Evolutionary conservation across 306 rosid genomes (phyloP), one percentile per base, ranked within the genome.

Genomic region (Calophaca sinica): DNA sequence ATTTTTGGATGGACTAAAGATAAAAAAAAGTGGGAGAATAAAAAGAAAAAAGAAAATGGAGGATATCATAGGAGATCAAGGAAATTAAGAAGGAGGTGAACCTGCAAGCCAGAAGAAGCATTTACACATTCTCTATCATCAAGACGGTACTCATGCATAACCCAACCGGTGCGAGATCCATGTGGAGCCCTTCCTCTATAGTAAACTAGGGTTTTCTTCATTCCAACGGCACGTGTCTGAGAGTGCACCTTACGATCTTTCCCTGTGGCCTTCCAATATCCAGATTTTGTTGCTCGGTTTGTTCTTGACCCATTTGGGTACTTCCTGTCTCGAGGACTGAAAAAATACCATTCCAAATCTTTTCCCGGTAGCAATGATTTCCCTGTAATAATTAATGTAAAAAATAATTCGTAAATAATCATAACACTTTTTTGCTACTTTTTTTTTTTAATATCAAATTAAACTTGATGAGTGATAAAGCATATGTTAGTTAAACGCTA

Each of bases 251-350:
- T 94, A 2, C 99, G 75, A 39, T 94, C 99, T 63, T 94, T 94
- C 3, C 99, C 99, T 0, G 99, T 94, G 32, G 99, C 98, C 58
- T 94, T 94, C 99, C 99, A 94, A 15, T 94, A 94, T 33, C 98
- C 99, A 0, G 89, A 87, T 81, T 94, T 92, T 0, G 99, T 94
- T 67, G 99, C 99, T 26, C 99, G 81, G 36, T 94, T 94, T 0
- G 99, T 94, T 80, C 99, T 92, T 53, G 99, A 94, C 26, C 99
- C 99, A 6, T 94, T 94, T 3, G 99, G 99, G 38, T 94, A 94
- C 83, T 94, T 94, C 14, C 98, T 84, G 36, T 94, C 98, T 5
- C 98, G 62, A 39, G 99, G 96, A 49, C 99, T 92, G 35, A 94
- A 94, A 85, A 94, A 94, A 67, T 94, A 94, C 99, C 99, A 94